Percentiles rank a stretch among this genome's conserved stretches.
These are phyloP conservation scores for Mycosarcoma mackinlayi DNA, from an alignment of 1,284 basidiomycete species.

Conservation along the genomic window DNA sequence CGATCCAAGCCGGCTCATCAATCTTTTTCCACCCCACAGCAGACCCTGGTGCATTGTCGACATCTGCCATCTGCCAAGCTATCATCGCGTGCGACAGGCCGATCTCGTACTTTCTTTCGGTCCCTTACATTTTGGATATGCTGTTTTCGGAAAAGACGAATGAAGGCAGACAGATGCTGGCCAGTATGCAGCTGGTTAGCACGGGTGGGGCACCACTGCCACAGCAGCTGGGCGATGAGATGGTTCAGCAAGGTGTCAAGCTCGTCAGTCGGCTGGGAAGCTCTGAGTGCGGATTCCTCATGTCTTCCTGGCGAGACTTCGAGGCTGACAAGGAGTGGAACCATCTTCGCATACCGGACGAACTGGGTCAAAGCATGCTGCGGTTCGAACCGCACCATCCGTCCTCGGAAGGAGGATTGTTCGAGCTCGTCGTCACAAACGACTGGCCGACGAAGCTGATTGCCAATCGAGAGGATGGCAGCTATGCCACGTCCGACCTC, in stretches of 20 bases:
- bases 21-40: conserved; percentile 69
- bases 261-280: conserved; percentile 74
- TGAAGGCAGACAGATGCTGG: conserved; percentile 71
- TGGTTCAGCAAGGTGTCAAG: conserved; percentile 73
- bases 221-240: conserved; percentile 73
- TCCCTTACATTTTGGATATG: conserved; percentile 72
- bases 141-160: conserved; percentile 71
- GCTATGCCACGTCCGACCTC: conserved; percentile 53
- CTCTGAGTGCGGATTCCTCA: conserved; percentile 70
- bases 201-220: conserved; percentile 70
- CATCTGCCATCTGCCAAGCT: conserved; percentile 62
- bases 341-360: conserved; percentile 71
- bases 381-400: conserved; percentile 35
- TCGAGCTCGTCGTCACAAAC: conserved; percentile 46
- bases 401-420: conserved; percentile 8
- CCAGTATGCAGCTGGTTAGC: conserved; percentile 72
- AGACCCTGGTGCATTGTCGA: conserved; percentile 66
- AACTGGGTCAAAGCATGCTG: conserved; percentile 30
- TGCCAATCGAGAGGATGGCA: conserved; percentile 43
- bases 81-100: conserved; percentile 57
- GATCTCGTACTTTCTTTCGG: conserved; percentile 67
- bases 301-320: conserved; percentile 73
- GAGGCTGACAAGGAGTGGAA: conserved; percentile 75
- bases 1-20: conserved; percentile 69
- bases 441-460: conserved; percentile 58